Percentiles rank a stretch among this genome's conserved stretches.
Evolutionary conservation across 495 filamentous ascomycete species (phyloP).

Genomic region (Hypoxylon lienhwacheense): DNA sequence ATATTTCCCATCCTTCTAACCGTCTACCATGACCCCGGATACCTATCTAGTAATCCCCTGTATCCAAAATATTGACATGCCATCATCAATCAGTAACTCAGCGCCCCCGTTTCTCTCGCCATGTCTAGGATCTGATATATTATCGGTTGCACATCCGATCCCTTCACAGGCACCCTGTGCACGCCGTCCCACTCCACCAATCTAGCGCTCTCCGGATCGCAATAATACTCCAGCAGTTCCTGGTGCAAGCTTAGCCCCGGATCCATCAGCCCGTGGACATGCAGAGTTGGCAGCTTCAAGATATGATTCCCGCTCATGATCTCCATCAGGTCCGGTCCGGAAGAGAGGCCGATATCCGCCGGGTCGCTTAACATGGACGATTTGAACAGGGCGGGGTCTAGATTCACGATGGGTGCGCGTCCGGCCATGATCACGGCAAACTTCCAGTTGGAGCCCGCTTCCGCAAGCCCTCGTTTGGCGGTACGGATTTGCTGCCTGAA

Average conservation of each 20-base stretch:
- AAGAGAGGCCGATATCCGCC: conserved; percentile 24
- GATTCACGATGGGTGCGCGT: conserved; percentile 54
- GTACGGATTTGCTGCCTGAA: conserved; percentile 38
- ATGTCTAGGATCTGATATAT: conserved; percentile 50
- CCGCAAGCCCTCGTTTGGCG: conserved; percentile 3
- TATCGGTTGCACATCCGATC: conserved; percentile 54
- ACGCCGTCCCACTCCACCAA: conserved; percentile 64
- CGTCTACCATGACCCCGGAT: background rate
- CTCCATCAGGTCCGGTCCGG: conserved; percentile 33
- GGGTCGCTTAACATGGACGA: conserved; percentile 30
- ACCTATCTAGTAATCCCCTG: background rate
- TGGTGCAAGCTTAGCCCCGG: conserved; percentile 55
- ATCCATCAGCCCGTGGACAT: conserved; percentile 65
- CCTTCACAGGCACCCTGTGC: conserved; percentile 62
- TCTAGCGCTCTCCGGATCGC: conserved; percentile 44
- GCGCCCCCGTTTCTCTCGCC: conserved; percentile 41
- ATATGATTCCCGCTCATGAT: conserved; percentile 30
- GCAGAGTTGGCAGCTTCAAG: conserved; percentile 58
- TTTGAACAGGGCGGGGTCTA: conserved; percentile 41
- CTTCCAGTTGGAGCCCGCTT: conserved; percentile 30
- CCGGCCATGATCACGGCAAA: conserved; percentile 59
- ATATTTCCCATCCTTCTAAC: background rate
- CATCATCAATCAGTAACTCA: background rate
- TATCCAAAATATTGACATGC: background rate
- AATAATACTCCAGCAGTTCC: conserved; percentile 54